Evolutionary conservation across 148 eudicot species (phyloP).

Genomic region (Cornus controversa): DNA sequence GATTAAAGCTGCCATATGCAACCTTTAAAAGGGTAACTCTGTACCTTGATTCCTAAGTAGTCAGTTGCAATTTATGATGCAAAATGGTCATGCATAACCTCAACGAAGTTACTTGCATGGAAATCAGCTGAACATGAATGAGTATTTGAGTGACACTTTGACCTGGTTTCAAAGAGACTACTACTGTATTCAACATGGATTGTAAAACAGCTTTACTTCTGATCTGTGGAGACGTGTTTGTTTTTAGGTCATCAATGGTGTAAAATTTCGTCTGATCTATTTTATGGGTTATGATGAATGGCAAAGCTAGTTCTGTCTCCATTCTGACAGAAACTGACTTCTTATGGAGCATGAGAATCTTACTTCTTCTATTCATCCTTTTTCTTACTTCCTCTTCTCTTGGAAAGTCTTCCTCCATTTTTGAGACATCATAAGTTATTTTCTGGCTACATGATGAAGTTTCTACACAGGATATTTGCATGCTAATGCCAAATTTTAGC

Average conservation of each 20-base stretch:
- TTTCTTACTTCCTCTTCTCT: not conserved
- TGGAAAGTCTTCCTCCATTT: not conserved
- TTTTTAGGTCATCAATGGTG: not conserved
- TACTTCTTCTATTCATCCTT: not conserved
- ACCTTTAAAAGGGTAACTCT: constrained; percentile 57
- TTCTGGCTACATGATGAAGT: too few species aligned
- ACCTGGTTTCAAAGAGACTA: not conserved
- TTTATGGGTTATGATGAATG: not conserved
- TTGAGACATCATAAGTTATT: not conserved
- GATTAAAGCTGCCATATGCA: constrained; percentile 64
- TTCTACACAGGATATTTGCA: too few species aligned
- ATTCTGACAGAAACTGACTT: not conserved
- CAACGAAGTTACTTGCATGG: not conserved
- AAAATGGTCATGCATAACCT: not conserved
- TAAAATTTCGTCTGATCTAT: not conserved
- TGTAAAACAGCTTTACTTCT: not conserved
- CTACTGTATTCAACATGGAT: not conserved
- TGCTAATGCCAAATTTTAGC: not conserved
- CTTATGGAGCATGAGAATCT: not conserved
- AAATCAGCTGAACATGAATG: too few species aligned
- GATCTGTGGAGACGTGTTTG: not conserved
- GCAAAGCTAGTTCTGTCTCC: not conserved
- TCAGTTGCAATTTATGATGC: not conserved
- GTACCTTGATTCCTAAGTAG: constrained; percentile 44
- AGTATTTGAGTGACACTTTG: too few species aligned